A percentile compares a stretch with the other conserved stretches of the same genome.
Evolutionary conservation across 73 alveolate species (phyloP).

Genomic region (Symbiodinium pilosum): DNA sequence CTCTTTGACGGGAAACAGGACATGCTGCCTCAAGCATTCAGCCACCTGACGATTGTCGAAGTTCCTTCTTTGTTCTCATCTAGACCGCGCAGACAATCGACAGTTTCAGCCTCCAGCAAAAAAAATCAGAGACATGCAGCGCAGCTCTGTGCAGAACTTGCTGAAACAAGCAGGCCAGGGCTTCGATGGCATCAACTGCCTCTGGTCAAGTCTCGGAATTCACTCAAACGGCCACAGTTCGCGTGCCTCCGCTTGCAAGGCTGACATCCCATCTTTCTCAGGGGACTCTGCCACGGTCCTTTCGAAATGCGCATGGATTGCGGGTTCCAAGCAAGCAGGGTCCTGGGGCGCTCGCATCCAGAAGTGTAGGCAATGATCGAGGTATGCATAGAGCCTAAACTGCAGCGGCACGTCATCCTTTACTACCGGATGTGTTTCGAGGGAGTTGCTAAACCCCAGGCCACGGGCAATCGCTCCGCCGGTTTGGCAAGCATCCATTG

Average conservation of each 20-base stretch:
- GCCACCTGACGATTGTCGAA: not conserved
- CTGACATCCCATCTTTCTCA: not conserved
- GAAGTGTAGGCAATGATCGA: not conserved
- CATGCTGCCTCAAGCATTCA: too few species aligned
- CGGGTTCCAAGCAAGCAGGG: not conserved
- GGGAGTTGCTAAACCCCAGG: not conserved
- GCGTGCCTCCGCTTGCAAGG: not conserved
- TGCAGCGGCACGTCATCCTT: too few species aligned
- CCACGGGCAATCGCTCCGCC: constrained; percentile 12
- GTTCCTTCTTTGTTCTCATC: not conserved
- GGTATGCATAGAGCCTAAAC: not conserved
- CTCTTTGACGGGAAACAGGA: too few species aligned
- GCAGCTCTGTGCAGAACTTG: too few species aligned
- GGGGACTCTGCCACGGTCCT: not conserved
- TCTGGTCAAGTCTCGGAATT: not conserved
- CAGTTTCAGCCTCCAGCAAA: not conserved
- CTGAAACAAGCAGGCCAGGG: not conserved
- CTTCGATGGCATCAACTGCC: constrained; percentile 11
- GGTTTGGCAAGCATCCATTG: not conserved
- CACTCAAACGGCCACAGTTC: not conserved
- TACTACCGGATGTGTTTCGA: too few species aligned
- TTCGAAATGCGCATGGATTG: not conserved
- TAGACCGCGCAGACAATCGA: not conserved
- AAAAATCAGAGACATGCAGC: too few species aligned
- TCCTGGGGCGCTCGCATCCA: not conserved